These are phyloP conservation scores for Chlorella sp. DNA, from an alignment of 139 green algal genomes.

Conservation along the genomic window DNA sequence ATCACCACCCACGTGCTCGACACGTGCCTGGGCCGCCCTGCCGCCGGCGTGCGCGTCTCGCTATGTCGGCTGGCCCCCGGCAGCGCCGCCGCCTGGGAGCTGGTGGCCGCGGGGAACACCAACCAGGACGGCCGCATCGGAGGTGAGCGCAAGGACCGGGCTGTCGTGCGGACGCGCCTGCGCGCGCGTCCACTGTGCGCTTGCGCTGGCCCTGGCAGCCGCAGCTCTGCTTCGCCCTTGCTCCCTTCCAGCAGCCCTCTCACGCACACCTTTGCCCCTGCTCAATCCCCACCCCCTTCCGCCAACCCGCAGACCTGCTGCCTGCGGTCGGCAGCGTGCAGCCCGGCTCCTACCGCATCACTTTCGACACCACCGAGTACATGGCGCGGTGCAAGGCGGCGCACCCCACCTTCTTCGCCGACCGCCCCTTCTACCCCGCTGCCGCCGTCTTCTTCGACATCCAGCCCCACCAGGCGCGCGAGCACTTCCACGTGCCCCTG, in stretches of 20 bases:
- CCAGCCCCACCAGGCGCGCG: conserved; percentile 45
- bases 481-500: conserved; percentile 97
- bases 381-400: conserved; percentile 47
- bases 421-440: conserved; percentile 80
- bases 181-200: too few relatives aligned
- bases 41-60: conserved; percentile 69
- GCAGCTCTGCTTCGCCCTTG: too few relatives aligned
- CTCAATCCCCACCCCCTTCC: background rate
- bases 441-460: conserved; percentile 80
- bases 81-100: conserved; percentile 45
- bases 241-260: too few relatives aligned
- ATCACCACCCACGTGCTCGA: conserved; percentile 97
- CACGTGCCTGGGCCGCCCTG: conserved; percentile 75
- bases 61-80: conserved; percentile 51
- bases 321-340: conserved; percentile 50
- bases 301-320: conserved; percentile 49
- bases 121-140: conserved; percentile 76
- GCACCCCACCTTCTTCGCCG: conserved; percentile 52
- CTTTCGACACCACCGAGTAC: conserved; percentile 81
- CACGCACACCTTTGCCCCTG: too few relatives aligned
- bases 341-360: conserved; percentile 80
- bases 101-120: conserved; percentile 59
- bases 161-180: conserved; percentile 6
- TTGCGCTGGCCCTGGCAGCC: too few relatives aligned
- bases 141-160: background rate